A percentile compares a stretch with the other conserved stretches of the same genome.
Evolutionary conservation across 257 asterid genomes (phyloP).

Genomic region (Solanum paucissectum): DNA sequence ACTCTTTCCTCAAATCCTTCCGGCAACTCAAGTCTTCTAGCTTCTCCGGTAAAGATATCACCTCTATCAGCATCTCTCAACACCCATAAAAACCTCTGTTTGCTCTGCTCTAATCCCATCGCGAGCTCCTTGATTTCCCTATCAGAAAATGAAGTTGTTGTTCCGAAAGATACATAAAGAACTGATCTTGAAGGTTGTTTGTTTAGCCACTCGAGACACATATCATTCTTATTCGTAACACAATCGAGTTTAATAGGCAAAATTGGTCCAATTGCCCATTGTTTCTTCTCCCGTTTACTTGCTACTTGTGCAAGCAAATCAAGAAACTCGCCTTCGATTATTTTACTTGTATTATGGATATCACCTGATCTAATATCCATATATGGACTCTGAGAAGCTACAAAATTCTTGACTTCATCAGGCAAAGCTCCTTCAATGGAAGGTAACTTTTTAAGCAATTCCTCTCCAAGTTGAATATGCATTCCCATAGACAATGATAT

Average conservation of each 20-base stretch:
- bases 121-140: background rate
- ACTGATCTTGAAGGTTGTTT: background rate
- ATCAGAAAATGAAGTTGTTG: background rate
- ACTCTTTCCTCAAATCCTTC: background rate
- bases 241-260: background rate
- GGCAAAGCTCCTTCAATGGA: background rate
- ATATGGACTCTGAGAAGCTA: background rate
- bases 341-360: background rate
- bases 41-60: background rate
- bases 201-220: background rate
- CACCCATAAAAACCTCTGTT: background rate
- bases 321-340: background rate
- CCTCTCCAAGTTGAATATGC: background rate
- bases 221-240: background rate
- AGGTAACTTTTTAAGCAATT: background rate
- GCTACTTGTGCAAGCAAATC: background rate
- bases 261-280: background rate
- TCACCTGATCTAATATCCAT: background rate
- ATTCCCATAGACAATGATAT: background rate
- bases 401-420: background rate
- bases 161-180: background rate
- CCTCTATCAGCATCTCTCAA: background rate
- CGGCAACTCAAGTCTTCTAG: background rate
- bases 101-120: background rate
- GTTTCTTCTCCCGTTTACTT: background rate